Percentiles rank a stretch among this genome's conserved stretches.
Evolutionary conservation across 1,284 basidiomycete genomes (phyloP).

Genomic region (Trichosporon sp.): DNA sequence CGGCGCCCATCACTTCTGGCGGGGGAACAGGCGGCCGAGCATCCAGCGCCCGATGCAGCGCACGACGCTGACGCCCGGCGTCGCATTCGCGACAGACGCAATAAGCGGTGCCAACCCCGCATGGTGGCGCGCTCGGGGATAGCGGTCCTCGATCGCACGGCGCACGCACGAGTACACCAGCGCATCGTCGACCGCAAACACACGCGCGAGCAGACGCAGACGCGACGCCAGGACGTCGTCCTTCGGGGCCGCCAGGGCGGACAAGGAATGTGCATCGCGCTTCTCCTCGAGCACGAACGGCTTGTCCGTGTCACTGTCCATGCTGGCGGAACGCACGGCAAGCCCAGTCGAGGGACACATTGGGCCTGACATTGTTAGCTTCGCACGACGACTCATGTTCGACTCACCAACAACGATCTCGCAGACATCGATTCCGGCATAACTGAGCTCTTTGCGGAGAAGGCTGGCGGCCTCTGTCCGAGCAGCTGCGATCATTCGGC

Average conservation of each 20-base stretch:
- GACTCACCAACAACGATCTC: constrained; percentile 43
- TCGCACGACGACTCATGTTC: background rate
- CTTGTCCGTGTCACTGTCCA: constrained; percentile 27
- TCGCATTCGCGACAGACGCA: constrained; percentile 25
- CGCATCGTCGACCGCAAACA: constrained; percentile 45
- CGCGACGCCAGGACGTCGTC: constrained; percentile 22
- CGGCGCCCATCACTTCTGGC: background rate
- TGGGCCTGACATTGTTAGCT: constrained; percentile 21
- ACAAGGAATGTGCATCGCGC: background rate
- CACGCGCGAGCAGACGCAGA: constrained; percentile 28
- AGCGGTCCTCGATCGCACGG: constrained; percentile 41
- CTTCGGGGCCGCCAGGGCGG: background rate
- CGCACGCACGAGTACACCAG: constrained; percentile 41
- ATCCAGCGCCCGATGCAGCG: constrained; percentile 34
- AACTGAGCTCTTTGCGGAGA: constrained; percentile 30
- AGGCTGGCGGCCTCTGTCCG: constrained; percentile 29
- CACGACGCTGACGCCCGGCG: constrained; percentile 29
- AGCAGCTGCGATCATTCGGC: constrained; percentile 28
- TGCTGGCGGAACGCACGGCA: constrained; percentile 22
- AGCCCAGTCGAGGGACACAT: constrained; percentile 20
- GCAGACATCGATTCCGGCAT: constrained; percentile 37
- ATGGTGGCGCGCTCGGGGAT: constrained; percentile 35
- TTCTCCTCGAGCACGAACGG: background rate
- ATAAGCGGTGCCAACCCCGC: constrained; percentile 36
- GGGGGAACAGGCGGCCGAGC: constrained; percentile 29